These are phyloP conservation scores for Aspergillus taichungensis DNA, from an alignment of 495 filamentous ascomycete species.

Conservation along the genomic window DNA sequence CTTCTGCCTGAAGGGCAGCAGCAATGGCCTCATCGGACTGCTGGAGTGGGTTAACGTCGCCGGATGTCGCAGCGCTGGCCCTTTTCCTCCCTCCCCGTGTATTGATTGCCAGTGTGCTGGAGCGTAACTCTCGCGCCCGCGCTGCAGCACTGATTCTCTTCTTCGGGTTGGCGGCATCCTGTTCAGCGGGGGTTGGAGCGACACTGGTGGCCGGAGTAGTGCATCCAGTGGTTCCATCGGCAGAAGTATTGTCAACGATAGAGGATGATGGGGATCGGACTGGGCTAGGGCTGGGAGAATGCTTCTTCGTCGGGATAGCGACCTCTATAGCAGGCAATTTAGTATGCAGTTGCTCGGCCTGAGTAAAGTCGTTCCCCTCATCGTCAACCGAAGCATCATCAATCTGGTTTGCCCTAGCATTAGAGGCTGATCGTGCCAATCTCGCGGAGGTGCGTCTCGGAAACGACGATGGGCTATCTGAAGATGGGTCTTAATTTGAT, in stretches of 20 bases:
- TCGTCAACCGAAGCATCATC: constrained; percentile 1
- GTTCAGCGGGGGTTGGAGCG: constrained; percentile 47
- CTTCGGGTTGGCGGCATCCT: constrained; percentile 19
- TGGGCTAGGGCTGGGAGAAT: constrained; percentile 2
- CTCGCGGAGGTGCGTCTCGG: constrained; percentile 18
- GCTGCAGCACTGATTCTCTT: constrained; percentile 30
- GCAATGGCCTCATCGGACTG: constrained; percentile 49
- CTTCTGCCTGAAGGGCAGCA: constrained; percentile 50
- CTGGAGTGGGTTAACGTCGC: constrained; percentile 29
- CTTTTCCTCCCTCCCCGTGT: constrained; percentile 28
- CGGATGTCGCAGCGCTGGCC: constrained; percentile 8
- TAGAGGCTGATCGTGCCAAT: constrained; percentile 16
- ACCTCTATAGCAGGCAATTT: constrained; percentile 20
- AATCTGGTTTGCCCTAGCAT: constrained; percentile 1
- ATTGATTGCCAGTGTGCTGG: constrained; percentile 27
- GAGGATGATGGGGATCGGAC: constrained; percentile 18
- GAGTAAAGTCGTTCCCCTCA: not conserved
- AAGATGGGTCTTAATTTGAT: not conserved
- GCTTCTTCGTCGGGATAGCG: constrained; percentile 29
- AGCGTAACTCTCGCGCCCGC: constrained; percentile 32
- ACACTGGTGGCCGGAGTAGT: constrained; percentile 74
- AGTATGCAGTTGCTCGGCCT: not conserved
- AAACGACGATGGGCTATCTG: constrained; percentile 2
- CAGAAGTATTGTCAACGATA: constrained; percentile 23
- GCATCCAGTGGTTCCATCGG: constrained; percentile 48